Base-by-base conservation (phyloP, 352 stramenopile genomes). In the Phytophthora ohioensis region DNA sequence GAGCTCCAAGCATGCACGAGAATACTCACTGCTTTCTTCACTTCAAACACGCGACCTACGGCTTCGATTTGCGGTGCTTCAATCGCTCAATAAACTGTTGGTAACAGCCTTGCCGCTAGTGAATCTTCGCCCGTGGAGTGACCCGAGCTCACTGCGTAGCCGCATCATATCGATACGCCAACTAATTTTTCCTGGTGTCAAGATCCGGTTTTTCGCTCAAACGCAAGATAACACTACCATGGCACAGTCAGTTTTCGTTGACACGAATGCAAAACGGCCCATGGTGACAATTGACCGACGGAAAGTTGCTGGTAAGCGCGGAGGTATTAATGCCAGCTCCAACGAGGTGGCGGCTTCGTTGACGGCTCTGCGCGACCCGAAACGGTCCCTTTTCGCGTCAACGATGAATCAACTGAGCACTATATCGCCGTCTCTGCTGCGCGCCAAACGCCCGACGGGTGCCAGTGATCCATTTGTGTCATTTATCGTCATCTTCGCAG, bases 401-500 rank as follows among this genome's bases (percentile, higher is more conserved):
- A 85, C 82, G 4, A 89, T 88, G 76, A 56, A 67, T 8, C 87
- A 94, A 36, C 59, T 94, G 13, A 73, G 75, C 5, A 54, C 53
- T 7, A 76, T 91, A 11, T 79, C 80, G 2, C 76, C 84, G 3
- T 81, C 79, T 7, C 35, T 80, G 21, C 66, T 94, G 30, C 82
- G 85, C 2, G 84, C 83, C 6, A 93, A 92, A 67, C 81, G 87
- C n/a, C 87, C 87, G 0, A 90, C 82, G 1, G 87, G 87, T 38
- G 87, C 87, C 9, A 92, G 85, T 46, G 87, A 94, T 51, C 87
- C 87, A 31, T 94, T 94, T 48, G 84, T 94, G 13, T 81, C 87
- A 27, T 94, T 94, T 69, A 91, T 91, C 38, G 87, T 92, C 11
- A 76, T 90, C 7, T 94, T 94, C 54, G 66, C 79, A 8, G 85